These are phyloP conservation scores for Ophiostoma ips DNA, from an alignment of 2,329 filamentous ascomycete genomes.

Conservation along the genomic window DNA sequence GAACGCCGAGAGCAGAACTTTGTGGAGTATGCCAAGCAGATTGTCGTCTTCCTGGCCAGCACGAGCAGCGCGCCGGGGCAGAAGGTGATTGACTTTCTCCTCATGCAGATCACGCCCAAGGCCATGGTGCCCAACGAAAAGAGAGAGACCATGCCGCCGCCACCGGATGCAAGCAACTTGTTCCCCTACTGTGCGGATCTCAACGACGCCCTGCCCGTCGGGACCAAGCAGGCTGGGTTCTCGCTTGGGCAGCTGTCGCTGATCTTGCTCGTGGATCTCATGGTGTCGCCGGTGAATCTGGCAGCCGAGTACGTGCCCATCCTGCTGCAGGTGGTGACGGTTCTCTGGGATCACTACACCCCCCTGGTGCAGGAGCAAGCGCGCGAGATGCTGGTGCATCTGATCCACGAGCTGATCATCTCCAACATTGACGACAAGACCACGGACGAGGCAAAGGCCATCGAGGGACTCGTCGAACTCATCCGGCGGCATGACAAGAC, in stretches of 20 bases:
- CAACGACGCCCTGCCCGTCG: conserved; percentile 62
- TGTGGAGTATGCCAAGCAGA: conserved; percentile 94
- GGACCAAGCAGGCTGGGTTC: conserved; percentile 83
- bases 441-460: conserved; percentile 49
- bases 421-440: conserved; percentile 57
- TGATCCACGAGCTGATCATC: conserved; percentile 91
- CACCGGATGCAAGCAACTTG: conserved; percentile 57
- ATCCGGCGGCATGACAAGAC: conserved; percentile 72
- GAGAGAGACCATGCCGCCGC: conserved; percentile 30
- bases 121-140: conserved; percentile 95
- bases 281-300: conserved; percentile 81
- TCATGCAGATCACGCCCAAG: conserved; percentile 83
- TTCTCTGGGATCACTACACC: conserved; percentile 96
- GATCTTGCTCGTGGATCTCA: conserved; percentile 86
- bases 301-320: conserved; percentile 68
- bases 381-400: conserved; percentile 91
- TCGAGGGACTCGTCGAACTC: conserved; percentile 77
- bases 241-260: conserved; percentile 86
- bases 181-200: conserved; percentile 87
- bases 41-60: conserved; percentile 89
- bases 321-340: conserved; percentile 77
- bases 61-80: conserved; percentile 59
- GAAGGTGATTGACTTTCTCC: conserved; percentile 85
- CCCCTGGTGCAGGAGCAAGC: conserved; percentile 92
- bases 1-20: conserved; percentile 96